Conservation (phyloP, 495 filamentous ascomycete genomes). For the Talaromyces liani region DNA sequence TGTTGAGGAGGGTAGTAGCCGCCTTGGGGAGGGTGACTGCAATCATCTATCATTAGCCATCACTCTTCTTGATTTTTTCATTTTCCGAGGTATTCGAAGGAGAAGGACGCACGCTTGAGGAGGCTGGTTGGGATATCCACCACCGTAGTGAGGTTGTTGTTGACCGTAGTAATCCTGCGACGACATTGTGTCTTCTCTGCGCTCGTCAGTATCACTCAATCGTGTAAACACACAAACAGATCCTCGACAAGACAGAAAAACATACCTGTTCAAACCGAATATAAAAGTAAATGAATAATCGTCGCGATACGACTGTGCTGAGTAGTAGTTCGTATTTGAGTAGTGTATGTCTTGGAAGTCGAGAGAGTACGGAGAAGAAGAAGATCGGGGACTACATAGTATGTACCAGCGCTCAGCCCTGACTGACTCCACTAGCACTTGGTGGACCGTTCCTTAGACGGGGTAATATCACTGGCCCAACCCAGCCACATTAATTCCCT, state of each 20-base stretch:
- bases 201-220: not conserved
- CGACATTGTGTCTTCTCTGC: conserved; percentile 24
- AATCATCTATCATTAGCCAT: not conserved
- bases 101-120: conserved; percentile 20
- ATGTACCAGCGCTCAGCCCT: not conserved
- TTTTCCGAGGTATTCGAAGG: not conserved
- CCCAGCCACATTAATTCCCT: not conserved
- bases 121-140: conserved; percentile 15
- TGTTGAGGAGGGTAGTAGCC: conserved; percentile 13
- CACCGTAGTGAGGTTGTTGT: conserved; percentile 19
- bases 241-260: too few species aligned
- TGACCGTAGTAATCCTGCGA: conserved; percentile 39
- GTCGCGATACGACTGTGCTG: not conserved
- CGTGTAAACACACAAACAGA: not conserved
- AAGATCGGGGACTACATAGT: not conserved
- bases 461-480: not conserved
- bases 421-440: not conserved
- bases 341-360: conserved; percentile 7
- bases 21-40: conserved; percentile 13
- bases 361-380: conserved; percentile 7
- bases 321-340: not conserved
- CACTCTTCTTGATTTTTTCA: too few species aligned
- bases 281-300: not conserved
- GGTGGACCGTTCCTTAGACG: too few species aligned
- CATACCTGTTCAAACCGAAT: too few species aligned